phyloP scores from a whole-genome alignment of 1,284 basidiomycete genomes.

The Mrakiaceae sp. region DNA sequence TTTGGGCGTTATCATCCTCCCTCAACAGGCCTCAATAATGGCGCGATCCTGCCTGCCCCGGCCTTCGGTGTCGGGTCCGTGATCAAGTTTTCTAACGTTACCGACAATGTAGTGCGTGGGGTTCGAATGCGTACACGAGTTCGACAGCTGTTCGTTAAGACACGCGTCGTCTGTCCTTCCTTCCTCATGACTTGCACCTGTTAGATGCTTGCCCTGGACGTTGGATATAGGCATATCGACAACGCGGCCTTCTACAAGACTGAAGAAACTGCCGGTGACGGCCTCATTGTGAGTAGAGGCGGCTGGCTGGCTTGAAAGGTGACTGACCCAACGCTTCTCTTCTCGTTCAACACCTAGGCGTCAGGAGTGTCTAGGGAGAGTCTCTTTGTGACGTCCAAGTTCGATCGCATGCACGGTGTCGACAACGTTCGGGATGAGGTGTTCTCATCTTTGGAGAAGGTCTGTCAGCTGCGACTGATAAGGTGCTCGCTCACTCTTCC shows the following conservation, averaged over 20 bases:
- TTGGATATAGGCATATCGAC: neutral
- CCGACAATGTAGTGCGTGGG: neutral
- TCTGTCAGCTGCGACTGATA: neutral
- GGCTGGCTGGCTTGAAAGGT: too few relatives aligned
- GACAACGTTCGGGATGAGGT: conserved; percentile 1
- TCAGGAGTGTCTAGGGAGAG: conserved; percentile 12
- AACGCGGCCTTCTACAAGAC: conserved; percentile 8
- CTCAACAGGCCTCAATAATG: neutral
- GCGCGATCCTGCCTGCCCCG: neutral
- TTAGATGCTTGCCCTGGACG: neutral
- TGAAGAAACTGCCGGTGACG: conserved; percentile 16
- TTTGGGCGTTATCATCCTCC: too few relatives aligned
- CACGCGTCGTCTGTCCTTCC: neutral
- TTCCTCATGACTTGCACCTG: neutral
- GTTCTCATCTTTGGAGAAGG: conserved; percentile 1
- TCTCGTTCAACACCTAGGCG: neutral
- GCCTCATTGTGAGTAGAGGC: neutral
- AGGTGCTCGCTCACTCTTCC: too few relatives aligned
- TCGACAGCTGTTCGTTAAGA: too few relatives aligned
- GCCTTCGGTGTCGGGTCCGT: conserved; percentile 12
- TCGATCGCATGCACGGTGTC: conserved; percentile 4
- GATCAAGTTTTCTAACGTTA: conserved; percentile 9
- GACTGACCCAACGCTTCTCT: too few relatives aligned
- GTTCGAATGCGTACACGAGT: neutral
- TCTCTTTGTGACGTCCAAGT: conserved; percentile 19